phyloP scores from a whole-genome alignment of 192 early-diverging fungal genomes.

The Coemansia furcata region DNA sequence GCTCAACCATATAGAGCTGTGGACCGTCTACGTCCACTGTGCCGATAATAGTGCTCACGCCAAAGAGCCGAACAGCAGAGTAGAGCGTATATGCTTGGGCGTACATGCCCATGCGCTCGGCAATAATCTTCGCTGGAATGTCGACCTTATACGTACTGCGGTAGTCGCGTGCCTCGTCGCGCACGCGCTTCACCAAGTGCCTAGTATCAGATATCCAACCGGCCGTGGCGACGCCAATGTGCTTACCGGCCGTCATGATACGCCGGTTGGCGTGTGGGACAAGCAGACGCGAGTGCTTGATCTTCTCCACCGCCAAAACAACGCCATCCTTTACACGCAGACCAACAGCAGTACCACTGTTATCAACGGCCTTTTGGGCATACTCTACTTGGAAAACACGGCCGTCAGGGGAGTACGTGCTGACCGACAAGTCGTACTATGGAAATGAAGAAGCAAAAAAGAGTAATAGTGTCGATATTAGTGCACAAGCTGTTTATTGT shows the following conservation, averaged over 20 bases:
- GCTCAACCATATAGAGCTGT: slow-evolving; percentile 92
- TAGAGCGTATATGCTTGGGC: slow-evolving; percentile 97
- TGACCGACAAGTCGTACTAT: slow-evolving; percentile 95
- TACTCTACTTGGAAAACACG: slow-evolving; percentile 99
- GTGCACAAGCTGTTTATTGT: slow-evolving; percentile 5
- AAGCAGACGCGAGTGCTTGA: slow-evolving; percentile 91
- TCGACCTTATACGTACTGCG: slow-evolving; percentile 77
- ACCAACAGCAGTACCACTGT: slow-evolving; percentile 96
- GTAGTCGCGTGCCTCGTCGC: slow-evolving; percentile 90
- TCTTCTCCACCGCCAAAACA: slow-evolving; percentile 94
- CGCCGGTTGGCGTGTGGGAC: slow-evolving; percentile 91
- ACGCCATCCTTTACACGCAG: slow-evolving; percentile 93
- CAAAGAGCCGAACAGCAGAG: slow-evolving; percentile 93
- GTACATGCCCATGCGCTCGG: slow-evolving; percentile 89
- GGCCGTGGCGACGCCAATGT: slow-evolving; percentile 92
- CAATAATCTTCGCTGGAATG: slow-evolving; percentile 89
- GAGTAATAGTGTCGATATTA: slow-evolving; percentile 9
- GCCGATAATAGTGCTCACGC: slow-evolving; percentile 80
- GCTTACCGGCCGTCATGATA: slow-evolving; percentile 86
- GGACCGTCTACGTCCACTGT: slow-evolving; percentile 80
- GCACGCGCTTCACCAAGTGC: slow-evolving; percentile 83
- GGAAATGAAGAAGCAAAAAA: background rate
- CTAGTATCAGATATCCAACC: slow-evolving; percentile 91
- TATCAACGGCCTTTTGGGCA: slow-evolving; percentile 96
- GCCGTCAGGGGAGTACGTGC: slow-evolving; percentile 99